Evolutionary conservation across 2,329 filamentous ascomycete genomes (phyloP).

Genomic region (Fulvia fulva): DNA sequence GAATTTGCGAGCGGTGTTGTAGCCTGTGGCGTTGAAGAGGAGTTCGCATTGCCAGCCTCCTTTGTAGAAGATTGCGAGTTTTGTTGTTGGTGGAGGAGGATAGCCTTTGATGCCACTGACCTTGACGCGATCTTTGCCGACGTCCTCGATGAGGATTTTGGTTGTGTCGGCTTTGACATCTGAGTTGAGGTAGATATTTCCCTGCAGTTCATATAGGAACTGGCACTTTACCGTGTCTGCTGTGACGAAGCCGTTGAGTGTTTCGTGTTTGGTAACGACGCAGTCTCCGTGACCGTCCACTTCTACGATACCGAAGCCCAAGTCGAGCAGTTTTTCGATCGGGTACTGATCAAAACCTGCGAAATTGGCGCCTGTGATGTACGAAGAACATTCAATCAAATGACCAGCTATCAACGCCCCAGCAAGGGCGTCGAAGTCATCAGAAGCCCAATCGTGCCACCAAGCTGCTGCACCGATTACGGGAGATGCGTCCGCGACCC

Average conservation of each 20-base stretch:
- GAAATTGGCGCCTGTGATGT: conserved; percentile 40
- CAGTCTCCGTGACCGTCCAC: conserved; percentile 34
- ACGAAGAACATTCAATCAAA: conserved; percentile 41
- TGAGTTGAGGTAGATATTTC: conserved; percentile 53
- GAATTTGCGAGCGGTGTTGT: conserved; percentile 44
- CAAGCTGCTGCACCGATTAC: conserved; percentile 40
- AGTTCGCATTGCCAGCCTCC: conserved; percentile 46
- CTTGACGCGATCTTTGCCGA: conserved; percentile 46
- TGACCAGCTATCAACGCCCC: conserved; percentile 39
- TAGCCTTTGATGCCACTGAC: conserved; percentile 43
- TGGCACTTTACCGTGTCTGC: conserved; percentile 51
- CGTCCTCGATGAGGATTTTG: conserved; percentile 48
- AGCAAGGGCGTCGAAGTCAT: conserved; percentile 37
- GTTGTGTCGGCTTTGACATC: conserved; percentile 53
- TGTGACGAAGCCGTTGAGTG: conserved; percentile 35
- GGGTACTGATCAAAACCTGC: conserved; percentile 39
- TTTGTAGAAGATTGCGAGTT: conserved; percentile 43
- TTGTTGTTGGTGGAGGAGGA: conserved; percentile 49
- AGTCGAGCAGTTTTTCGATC: conserved; percentile 32
- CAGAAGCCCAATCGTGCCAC: conserved; percentile 41
- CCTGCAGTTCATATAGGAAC: conserved; percentile 52
- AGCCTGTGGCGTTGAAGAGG: conserved; percentile 41
- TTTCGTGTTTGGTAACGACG: conserved; percentile 34
- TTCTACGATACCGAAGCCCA: conserved; percentile 31
- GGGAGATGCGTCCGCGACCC: conserved; percentile 40